Percentiles rank a stretch among this genome's conserved stretches.
phyloP scores from a whole-genome alignment of 345 rosid species.

The Noccaea bulbosa region DNA sequence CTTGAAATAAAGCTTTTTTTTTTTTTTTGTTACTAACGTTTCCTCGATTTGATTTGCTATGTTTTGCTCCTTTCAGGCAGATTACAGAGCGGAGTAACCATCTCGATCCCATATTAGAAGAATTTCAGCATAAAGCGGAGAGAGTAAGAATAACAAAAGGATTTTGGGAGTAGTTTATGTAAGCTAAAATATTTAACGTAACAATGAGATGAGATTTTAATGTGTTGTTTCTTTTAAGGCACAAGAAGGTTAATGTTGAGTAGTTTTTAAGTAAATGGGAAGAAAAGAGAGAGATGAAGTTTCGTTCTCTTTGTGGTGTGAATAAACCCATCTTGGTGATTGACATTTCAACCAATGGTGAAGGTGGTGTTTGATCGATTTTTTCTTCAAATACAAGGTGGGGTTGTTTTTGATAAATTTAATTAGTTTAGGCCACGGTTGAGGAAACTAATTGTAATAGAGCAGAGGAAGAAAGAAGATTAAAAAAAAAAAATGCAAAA shows the following conservation, averaged over 20 bases:
- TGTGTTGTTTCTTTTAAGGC: constrained; percentile 35
- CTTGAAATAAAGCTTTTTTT: constrained; percentile 5
- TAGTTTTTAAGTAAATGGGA: constrained; percentile 34
- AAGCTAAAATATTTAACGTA: constrained; percentile 6
- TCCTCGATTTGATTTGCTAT: constrained; percentile 47
- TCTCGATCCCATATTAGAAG: constrained; percentile 59
- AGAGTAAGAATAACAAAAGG: neutral
- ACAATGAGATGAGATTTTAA: constrained; percentile 7
- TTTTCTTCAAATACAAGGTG: constrained; percentile 34
- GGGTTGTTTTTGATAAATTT: constrained; percentile 11
- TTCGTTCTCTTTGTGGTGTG: constrained; percentile 44
- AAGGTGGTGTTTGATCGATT: constrained; percentile 26
- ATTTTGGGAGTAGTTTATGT: neutral
- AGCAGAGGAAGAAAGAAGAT: neutral
- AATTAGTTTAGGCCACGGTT: constrained; percentile 6
- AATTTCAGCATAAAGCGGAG: constrained; percentile 1
- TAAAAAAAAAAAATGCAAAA: neutral
- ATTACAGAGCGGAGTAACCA: constrained; percentile 52
- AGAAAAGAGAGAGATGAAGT: constrained; percentile 28
- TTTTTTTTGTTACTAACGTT: constrained; percentile 47
- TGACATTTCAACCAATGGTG: constrained; percentile 42
- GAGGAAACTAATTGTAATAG: neutral
- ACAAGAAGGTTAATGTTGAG: constrained; percentile 35
- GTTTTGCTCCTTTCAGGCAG: constrained; percentile 50
- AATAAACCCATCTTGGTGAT: constrained; percentile 29